Evolutionary conservation across 768 basidiomycete genomes (phyloP).

Genomic region (Pleurotus giganteus): DNA sequence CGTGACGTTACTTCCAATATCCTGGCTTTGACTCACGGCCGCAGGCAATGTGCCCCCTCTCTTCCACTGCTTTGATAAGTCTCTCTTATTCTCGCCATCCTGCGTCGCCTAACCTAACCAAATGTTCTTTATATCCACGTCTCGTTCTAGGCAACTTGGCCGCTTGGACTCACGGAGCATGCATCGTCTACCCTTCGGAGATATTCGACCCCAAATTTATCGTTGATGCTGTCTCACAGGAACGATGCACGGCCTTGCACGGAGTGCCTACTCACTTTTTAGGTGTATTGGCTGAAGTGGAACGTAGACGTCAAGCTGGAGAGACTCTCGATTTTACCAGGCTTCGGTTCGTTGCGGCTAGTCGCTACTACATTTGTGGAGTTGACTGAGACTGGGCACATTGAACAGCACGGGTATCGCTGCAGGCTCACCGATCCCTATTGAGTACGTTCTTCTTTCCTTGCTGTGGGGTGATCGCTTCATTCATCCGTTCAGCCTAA

Average conservation of each 20-base stretch:
- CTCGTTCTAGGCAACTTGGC: slow-evolving; percentile 82
- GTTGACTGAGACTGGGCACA: too few relatives aligned
- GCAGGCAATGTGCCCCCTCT: slow-evolving; percentile 80
- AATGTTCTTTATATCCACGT: slow-evolving; percentile 38
- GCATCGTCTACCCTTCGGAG: slow-evolving; percentile 73
- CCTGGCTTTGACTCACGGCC: slow-evolving; percentile 3
- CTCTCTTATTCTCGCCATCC: slow-evolving; percentile 12
- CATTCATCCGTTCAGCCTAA: slow-evolving; percentile 22
- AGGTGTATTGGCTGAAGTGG: slow-evolving; percentile 67
- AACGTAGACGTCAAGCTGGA: slow-evolving; percentile 46
- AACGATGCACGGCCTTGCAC: slow-evolving; percentile 76
- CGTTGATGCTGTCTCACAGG: slow-evolving; percentile 66
- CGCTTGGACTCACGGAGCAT: slow-evolving; percentile 71
- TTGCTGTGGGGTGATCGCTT: not conserved
- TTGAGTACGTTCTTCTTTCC: slow-evolving; percentile 33
- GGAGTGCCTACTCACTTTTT: slow-evolving; percentile 87
- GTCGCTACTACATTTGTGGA: too few relatives aligned
- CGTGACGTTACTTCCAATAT: not conserved
- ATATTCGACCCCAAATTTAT: slow-evolving; percentile 62
- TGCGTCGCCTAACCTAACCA: slow-evolving; percentile 15
- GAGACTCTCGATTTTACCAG: slow-evolving; percentile 44
- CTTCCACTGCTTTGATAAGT: slow-evolving; percentile 91
- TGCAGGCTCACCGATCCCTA: slow-evolving; percentile 77
- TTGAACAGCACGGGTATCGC: slow-evolving; percentile 77
- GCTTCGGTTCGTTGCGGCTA: slow-evolving; percentile 59